phyloP scores from a whole-genome alignment of 164 flowering plant genomes.

The Paratinospora sagittata region DNA sequence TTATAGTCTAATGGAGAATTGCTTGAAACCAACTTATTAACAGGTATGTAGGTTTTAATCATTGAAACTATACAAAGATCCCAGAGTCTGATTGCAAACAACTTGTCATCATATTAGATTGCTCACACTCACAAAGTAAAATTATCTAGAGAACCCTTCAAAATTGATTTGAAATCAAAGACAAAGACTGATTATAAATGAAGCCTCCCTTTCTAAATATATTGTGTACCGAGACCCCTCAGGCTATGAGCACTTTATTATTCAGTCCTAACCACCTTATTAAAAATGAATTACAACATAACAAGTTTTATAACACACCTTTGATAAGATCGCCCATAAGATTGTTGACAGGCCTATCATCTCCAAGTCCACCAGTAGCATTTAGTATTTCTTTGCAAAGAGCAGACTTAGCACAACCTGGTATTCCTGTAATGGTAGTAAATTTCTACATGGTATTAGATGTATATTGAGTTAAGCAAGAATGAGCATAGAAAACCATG shows the following conservation, averaged over 20 bases:
- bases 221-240: background rate
- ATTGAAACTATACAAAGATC: no score
- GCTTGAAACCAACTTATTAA: no score
- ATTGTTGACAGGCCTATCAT: conserved; percentile 70
- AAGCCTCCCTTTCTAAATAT: no score
- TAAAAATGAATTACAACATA: background rate
- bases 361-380: conserved; percentile 66
- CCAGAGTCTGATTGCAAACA: no score
- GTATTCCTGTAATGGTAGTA: conserved; percentile 57
- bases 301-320: conserved; percentile 38
- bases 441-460: background rate
- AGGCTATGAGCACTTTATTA: background rate
- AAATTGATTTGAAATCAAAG: background rate
- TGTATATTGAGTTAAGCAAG: background rate
- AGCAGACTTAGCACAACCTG: conserved; percentile 97
- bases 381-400: conserved; percentile 77
- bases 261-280: background rate
- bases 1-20: no score
- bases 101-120: no score
- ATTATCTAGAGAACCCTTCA: background rate
- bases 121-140: no score
- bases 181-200: no score
- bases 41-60: no score
- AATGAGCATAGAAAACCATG: no score
- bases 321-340: conserved; percentile 96